Base-by-base conservation (phyloP, 2,329 filamentous ascomycete species). In the Atkinsonella hypoxylon region DNA sequence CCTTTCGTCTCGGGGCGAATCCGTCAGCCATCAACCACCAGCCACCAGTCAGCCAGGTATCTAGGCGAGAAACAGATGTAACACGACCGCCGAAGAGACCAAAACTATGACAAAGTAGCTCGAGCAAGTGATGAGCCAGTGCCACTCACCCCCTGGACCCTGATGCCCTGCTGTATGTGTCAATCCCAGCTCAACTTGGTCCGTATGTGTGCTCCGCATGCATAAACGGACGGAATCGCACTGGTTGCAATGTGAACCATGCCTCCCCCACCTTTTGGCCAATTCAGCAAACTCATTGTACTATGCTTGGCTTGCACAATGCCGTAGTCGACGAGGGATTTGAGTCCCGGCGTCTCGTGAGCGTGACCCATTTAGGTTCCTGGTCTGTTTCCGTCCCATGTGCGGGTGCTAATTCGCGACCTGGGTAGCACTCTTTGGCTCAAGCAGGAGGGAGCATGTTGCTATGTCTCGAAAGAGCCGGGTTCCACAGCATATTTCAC, bases 401-500 rank as follows among this genome's bases (percentile, higher is more conserved):
- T 43, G 47, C 30, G 17, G 26, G 41, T 49, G 31, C 22, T 10
- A 44, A 36, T 34, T 32, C 38, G 32, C 13, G 36, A 32, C 34
- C 22, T 45, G 40, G 17, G 40, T 31, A 32, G 12, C 31, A 17
- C n/a, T 32, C 47, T 26, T 30, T 30, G 18, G 42, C 48, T 41
- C 39, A 31, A 44, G 32, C 31, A 30, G 18, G 18, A 39, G 10
- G 41, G 12, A 42, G 13, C 10, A 42, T 45, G 32, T 17, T 38
- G 41, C 34, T 38, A 39, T 15, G 20, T 11, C 42, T 20, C 39
- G 36, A 50, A 45, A 36, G 26, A 26, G 34, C 22, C 17, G 17
- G 40, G 47, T 39, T 36, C 17, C 50, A 48, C 40, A 51, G 31
- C 41, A 47, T 34, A 47, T 44, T 4, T 47, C 20, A 31, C 49